Evolutionary conservation across 306 rosid species (phyloP).

Genomic region (Trichosanthes cucumerina): DNA sequence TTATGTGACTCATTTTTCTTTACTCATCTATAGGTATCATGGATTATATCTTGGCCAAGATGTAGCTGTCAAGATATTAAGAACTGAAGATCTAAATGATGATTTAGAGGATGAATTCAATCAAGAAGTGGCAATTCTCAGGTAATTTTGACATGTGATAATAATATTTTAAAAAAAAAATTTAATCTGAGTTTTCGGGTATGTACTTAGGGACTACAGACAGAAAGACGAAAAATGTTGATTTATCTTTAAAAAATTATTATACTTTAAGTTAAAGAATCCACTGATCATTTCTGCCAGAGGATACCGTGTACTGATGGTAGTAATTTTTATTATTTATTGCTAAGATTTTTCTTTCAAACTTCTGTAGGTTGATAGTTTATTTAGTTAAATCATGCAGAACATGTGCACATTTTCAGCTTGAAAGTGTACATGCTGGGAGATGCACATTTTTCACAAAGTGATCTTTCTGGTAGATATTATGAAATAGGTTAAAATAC

Average conservation of each 20-base stretch:
- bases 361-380: neutral
- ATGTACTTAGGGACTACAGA: neutral
- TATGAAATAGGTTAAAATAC: neutral
- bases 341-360: neutral
- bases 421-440: neutral
- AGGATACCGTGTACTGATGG: neutral
- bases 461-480: neutral
- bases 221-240: neutral
- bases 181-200: neutral
- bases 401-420: neutral
- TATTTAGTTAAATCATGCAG: neutral
- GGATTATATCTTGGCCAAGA: constrained; percentile 86
- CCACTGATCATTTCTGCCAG: neutral
- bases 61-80: constrained; percentile 91
- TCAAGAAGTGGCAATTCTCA: constrained; percentile 87
- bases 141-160: constrained; percentile 28
- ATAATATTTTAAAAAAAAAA: neutral
- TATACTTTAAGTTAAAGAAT: neutral
- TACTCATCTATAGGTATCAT: constrained; percentile 42
- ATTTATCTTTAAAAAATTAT: neutral
- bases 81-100: constrained; percentile 73
- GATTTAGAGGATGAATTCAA: constrained; percentile 86
- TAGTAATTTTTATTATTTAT: neutral
- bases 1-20: constrained; percentile 6
- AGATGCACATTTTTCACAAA: neutral